Evolutionary conservation across 2,329 filamentous ascomycete genomes (phyloP).

Genomic region (Geosmithia morbida): DNA sequence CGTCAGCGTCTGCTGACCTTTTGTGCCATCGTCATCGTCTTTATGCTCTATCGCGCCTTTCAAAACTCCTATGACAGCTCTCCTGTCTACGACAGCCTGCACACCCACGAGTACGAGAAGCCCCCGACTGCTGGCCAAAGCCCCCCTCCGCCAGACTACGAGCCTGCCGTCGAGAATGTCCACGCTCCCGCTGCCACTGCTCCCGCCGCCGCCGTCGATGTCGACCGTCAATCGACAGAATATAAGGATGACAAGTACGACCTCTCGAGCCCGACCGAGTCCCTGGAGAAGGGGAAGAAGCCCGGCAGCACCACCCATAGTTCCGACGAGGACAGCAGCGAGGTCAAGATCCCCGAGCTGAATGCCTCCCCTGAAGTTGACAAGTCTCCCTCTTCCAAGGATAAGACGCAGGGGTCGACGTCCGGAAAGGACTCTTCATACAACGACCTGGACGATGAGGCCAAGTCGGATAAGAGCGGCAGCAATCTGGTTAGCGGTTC

Average conservation of each 20-base stretch:
- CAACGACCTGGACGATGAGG: background rate
- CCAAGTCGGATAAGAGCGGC: background rate
- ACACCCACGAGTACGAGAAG: background rate
- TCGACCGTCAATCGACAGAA: background rate
- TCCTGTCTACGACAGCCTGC: conserved; percentile 1
- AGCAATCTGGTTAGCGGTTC: too few species aligned
- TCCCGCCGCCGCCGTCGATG: conserved; percentile 3
- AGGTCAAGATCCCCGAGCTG: background rate
- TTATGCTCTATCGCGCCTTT: conserved; percentile 36
- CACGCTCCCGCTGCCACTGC: background rate
- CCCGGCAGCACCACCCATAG: background rate
- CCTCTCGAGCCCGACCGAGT: background rate
- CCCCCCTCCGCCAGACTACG: background rate
- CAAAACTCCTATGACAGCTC: conserved; percentile 22
- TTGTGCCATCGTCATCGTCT: conserved; percentile 36
- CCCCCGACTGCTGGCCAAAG: conserved; percentile 2
- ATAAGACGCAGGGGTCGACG: background rate
- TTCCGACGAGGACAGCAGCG: background rate
- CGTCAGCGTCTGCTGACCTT: conserved; percentile 47
- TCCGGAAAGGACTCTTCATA: background rate
- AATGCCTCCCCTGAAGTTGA: background rate
- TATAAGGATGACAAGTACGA: background rate
- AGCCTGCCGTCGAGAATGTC: background rate
- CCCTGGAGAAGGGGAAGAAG: background rate
- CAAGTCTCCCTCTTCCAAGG: background rate